Evolutionary conservation across 2,329 filamentous ascomycete species (phyloP).

Genomic region (Nothomitra cinnamomea): DNA sequence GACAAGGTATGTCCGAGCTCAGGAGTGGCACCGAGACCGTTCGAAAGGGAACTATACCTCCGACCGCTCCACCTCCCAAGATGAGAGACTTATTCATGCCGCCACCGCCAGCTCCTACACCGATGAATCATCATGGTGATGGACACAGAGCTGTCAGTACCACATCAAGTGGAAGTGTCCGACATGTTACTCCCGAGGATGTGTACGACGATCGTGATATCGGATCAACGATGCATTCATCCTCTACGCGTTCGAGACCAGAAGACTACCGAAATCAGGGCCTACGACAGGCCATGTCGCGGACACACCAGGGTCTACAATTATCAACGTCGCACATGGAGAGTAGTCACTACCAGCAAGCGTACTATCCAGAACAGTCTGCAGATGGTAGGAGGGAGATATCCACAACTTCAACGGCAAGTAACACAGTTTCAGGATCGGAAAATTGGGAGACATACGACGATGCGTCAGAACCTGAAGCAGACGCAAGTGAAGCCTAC

Average conservation of each 20-base stretch:
- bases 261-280: background rate
- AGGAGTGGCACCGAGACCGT: slow-evolving; percentile 8
- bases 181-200: slow-evolving; percentile 56
- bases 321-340: slow-evolving; percentile 7
- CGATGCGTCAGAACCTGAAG: slow-evolving; percentile 60
- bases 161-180: slow-evolving; percentile 29
- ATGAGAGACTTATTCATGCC: slow-evolving; percentile 68
- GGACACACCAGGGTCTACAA: slow-evolving; percentile 15
- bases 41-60: slow-evolving; percentile 34
- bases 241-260: background rate
- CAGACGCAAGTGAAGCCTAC: slow-evolving; percentile 61
- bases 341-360: background rate
- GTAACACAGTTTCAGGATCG: slow-evolving; percentile 59
- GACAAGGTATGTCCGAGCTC: slow-evolving; percentile 31
- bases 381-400: slow-evolving; percentile 40
- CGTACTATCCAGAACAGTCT: slow-evolving; percentile 15
- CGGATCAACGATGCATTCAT: background rate
- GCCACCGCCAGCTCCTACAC: slow-evolving; percentile 23
- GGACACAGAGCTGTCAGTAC: slow-evolving; percentile 35
- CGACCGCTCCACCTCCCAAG: slow-evolving; percentile 64
- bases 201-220: slow-evolving; percentile 53
- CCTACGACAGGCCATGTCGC: background rate
- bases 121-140: slow-evolving; percentile 19
- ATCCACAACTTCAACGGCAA: slow-evolving; percentile 47
- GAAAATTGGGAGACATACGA: slow-evolving; percentile 99